Percentiles rank a stretch among this genome's conserved stretches.
Evolutionary conservation across 345 rosid genomes (phyloP).

Genomic region (Alliaria petiolata): DNA sequence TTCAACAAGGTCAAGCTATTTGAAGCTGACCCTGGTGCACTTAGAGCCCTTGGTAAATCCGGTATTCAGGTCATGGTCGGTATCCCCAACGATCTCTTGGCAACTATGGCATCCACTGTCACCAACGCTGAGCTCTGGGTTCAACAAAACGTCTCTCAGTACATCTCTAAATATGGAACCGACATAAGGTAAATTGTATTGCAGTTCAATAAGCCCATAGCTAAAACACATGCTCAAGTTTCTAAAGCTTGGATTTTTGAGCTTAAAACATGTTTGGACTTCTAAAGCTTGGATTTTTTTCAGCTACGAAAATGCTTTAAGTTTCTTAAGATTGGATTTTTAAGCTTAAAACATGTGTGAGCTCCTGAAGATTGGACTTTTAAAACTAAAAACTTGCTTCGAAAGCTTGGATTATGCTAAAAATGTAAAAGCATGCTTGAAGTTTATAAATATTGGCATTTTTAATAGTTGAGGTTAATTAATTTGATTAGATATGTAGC

Average conservation of each 20-base stretch:
- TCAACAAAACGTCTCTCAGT: constrained; percentile 61
- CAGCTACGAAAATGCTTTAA: neutral
- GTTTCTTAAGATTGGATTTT: neutral
- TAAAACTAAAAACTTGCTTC: neutral
- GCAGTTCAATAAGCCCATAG: neutral
- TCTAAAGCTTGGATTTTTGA: neutral
- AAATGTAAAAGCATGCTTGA: neutral
- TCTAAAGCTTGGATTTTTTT: neutral
- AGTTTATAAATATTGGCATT: constrained; percentile 1
- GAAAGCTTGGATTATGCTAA: neutral
- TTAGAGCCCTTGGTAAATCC: constrained; percentile 75
- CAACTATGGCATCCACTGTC: constrained; percentile 54
- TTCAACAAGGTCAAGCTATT: constrained; percentile 85
- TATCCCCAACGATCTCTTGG: constrained; percentile 76
- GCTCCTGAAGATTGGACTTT: neutral
- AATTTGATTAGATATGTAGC: constrained; percentile 61
- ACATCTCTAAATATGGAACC: constrained; percentile 53
- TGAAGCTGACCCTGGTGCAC: constrained; percentile 80
- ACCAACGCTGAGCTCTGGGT: constrained; percentile 65
- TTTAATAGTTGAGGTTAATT: neutral
- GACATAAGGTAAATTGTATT: constrained; percentile 51
- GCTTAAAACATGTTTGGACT: neutral
- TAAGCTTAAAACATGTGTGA: neutral
- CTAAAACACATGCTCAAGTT: neutral
- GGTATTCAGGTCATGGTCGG: constrained; percentile 95